Evolutionary conservation across 176 grass and related monocot species (phyloP).

Genomic region (Oryza australiensis): DNA sequence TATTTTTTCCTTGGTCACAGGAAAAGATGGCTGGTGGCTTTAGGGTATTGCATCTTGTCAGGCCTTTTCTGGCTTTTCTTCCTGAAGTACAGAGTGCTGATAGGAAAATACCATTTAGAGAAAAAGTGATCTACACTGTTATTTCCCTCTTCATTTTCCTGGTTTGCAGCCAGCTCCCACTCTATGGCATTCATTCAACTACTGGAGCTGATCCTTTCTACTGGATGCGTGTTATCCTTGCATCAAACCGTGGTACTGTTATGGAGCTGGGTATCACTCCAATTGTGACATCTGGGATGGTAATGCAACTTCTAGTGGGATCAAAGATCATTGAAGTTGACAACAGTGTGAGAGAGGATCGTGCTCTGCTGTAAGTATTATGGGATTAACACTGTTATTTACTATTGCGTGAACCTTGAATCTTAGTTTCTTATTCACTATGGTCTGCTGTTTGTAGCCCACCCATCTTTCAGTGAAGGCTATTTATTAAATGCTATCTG

Average conservation of each 20-base stretch:
- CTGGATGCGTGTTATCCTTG: conserved; percentile 97
- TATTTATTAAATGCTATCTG: not conserved
- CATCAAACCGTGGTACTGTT: conserved; percentile 87
- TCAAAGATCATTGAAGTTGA: conserved; percentile 98
- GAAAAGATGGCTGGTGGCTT: conserved; percentile 87
- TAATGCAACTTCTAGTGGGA: conserved; percentile 95
- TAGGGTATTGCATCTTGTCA: conserved; percentile 88
- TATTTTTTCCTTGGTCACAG: conserved; percentile 1
- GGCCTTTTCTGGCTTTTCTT: conserved; percentile 91
- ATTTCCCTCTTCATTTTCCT: conserved; percentile 97
- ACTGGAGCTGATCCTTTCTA: conserved; percentile 97
- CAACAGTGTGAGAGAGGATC: conserved; percentile 96
- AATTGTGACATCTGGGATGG: conserved; percentile 90
- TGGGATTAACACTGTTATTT: not conserved
- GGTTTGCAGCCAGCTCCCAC: conserved; percentile 93
- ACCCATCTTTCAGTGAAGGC: not conserved
- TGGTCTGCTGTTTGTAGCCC: not conserved
- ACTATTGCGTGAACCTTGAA: not conserved
- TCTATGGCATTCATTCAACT: conserved; percentile 96
- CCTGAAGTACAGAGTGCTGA: conserved; percentile 93
- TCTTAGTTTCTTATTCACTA: not conserved
- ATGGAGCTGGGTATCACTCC: conserved; percentile 99
- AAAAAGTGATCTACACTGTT: conserved; percentile 92
- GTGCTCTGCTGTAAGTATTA: conserved; percentile 73
- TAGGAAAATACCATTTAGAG: conserved; percentile 90